Evolutionary conservation across 2,329 filamentous ascomycete genomes (phyloP), one percentile per base, ranked within the genome.

Genomic region (Dothideomycetes sp.): DNA sequence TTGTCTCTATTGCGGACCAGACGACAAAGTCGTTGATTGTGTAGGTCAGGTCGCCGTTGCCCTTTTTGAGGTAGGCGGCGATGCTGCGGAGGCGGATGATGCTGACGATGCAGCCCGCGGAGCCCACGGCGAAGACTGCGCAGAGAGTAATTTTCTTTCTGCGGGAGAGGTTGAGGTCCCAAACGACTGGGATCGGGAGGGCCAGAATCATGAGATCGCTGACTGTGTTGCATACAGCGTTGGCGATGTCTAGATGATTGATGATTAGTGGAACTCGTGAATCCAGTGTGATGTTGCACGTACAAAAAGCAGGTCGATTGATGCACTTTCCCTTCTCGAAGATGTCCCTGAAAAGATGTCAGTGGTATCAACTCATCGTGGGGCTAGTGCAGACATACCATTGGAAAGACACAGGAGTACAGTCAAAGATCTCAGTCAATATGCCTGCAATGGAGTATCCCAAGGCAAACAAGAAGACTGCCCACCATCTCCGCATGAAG

Each of bases 81-180:
- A 43, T 37, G 18, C 41, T 43, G 22, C 32, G 17, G 23, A 43
- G 41, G 22, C 41, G 41, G 17, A 43, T 43, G 28, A 43, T 38
- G 33, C 41, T 43, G 34, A 43, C 34, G 11, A 43, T 38, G 8
- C 41, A 43, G 9, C 40, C 40, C n/a, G 40, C 31, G 19, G 32
- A 36, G 1, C 40, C 40, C 32, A 42, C 30, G 4, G 40, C 40
- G 13, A 42, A 42, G 3, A 42, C 32, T 15, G 35, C 8, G 8
- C 28, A 35, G 11, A 42, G 27, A 12, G 40, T 42, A 5, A 42
- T 42, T 12, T 42, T 42, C 31, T 42, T 42, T 20, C 32, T 30
- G 6, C 23, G 23, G 19, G 32, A 29, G 11, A 42, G 25, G 10
- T 18, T 19, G 5, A 42, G 28, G 16, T 29, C 16, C 40, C 40